These are phyloP conservation scores for Diutina catenulata DNA, from an alignment of 1,139 yeast species.

Conservation along the genomic window DNA sequence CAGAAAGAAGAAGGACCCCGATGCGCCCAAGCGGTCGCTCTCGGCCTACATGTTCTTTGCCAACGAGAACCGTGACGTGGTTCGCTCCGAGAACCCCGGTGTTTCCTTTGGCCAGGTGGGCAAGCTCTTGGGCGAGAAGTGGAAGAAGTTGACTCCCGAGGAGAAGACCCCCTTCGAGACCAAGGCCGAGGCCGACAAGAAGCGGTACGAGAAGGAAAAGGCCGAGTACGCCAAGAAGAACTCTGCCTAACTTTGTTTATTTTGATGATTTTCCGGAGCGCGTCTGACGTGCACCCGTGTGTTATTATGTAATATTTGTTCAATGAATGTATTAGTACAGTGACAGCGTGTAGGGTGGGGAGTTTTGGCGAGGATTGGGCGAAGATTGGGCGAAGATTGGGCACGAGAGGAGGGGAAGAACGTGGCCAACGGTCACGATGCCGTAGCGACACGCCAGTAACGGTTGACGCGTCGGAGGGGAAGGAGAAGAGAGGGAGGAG, in stretches of 20 bases:
- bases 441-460: no score
- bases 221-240: slow-evolving; percentile 63
- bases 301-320: not conserved
- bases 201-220: slow-evolving; percentile 94
- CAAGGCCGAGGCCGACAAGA: slow-evolving; percentile 92
- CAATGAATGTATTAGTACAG: no score
- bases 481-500: no score
- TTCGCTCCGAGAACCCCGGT: slow-evolving; percentile 91
- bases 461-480: no score
- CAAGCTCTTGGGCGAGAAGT: slow-evolving; percentile 83
- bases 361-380: no score
- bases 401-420: no score
- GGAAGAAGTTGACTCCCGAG: slow-evolving; percentile 80
- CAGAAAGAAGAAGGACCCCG: slow-evolving; percentile 72
- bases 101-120: slow-evolving; percentile 89
- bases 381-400: no score
- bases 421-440: no score
- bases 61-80: slow-evolving; percentile 90
- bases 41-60: slow-evolving; percentile 99
- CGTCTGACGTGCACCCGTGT: not conserved
- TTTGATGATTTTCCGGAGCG: not conserved
- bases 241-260: not conserved
- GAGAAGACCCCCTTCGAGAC: slow-evolving; percentile 84
- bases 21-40: slow-evolving; percentile 97
- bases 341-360: no score